These are phyloP conservation scores for Noccaea caerulescens DNA, from an alignment of 345 rosid species.

Conservation along the genomic window DNA sequence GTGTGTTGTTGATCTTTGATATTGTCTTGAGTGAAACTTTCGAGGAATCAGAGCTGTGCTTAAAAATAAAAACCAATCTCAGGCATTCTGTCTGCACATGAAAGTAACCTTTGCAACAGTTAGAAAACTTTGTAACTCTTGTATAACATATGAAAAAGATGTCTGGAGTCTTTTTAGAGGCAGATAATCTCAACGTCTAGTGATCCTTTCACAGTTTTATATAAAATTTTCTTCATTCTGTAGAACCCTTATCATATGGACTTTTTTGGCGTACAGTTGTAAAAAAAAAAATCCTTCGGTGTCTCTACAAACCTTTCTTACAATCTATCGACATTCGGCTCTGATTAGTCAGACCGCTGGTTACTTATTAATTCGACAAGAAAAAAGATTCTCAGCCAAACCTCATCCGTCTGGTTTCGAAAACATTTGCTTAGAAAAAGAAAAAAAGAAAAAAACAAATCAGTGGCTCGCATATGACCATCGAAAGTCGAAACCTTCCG, in stretches of 20 bases:
- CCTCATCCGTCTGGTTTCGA: neutral
- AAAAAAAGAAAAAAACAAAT: neutral
- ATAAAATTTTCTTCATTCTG: neutral
- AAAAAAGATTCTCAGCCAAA: neutral
- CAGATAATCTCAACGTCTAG: neutral
- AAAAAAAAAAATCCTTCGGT: neutral
- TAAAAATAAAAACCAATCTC: neutral
- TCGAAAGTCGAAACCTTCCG: neutral
- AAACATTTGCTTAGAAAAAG: neutral
- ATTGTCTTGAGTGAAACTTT: constrained; percentile 8
- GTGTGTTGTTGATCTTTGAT: constrained; percentile 4
- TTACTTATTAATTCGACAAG: neutral
- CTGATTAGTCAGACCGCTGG: neutral
- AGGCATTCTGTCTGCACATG: neutral
- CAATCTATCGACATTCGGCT: neutral
- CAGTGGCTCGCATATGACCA: neutral
- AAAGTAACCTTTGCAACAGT: neutral
- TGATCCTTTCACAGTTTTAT: neutral
- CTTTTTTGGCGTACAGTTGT: neutral
- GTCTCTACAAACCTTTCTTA: neutral
- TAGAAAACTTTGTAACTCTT: neutral
- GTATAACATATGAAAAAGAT: neutral
- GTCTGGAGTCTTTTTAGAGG: neutral
- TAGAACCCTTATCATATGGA: neutral
- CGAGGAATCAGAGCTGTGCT: constrained; percentile 18